Base-by-base conservation (phyloP, 352 stramenopile genomes). In the Globisporangium apiculatum region DNA sequence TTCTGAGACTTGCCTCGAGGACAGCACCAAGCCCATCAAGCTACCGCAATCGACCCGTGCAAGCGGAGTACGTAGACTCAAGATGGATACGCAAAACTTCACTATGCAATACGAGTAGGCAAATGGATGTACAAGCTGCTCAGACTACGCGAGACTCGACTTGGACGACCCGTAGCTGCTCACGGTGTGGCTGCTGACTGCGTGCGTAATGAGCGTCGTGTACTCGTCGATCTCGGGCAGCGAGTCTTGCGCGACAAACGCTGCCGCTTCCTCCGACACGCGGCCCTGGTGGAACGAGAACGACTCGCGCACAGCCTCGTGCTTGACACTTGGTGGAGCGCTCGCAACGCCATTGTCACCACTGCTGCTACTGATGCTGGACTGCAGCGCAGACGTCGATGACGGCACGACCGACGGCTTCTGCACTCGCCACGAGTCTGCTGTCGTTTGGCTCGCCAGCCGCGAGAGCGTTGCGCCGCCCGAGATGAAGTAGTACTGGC, bases 401-500 rank as follows among this genome's bases (percentile, higher is more conserved):
- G 51, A 38, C 9, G 11, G 35, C 5, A n/a, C 14, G 3, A 35
- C 37, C 8, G 51, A 12, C 15, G 15, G 37, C 51, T 55, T 55
- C 15, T 17, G 37, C 18, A 47, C 11, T 3, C 38, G 11, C 17
- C 49, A 60, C 53, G 46, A 56, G 9, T 31, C 18, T 6, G 58
- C 58, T 2, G 36, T 48, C 18, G 59, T 48, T 6, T 59, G 4
- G n/a, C 51, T 31, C 7, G 58, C 46, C 12, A 65, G n/a, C 12
- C 59, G 52, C 24, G 68, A 57, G 36, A 75, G 38, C 12, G 58
- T 55, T 18, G 63, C 69, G 11, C 80, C 80, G 41, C 80, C 75
- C 24, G 80, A 81, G 5, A 91, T 67, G 51, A 89, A 91, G 62
- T 91, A 90, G 60, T 92, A 89, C 55, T 89, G 78, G 53, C 83